phyloP scores from a whole-genome alignment of 2,329 filamentous ascomycete genomes.

The Penicillium sp. region DNA sequence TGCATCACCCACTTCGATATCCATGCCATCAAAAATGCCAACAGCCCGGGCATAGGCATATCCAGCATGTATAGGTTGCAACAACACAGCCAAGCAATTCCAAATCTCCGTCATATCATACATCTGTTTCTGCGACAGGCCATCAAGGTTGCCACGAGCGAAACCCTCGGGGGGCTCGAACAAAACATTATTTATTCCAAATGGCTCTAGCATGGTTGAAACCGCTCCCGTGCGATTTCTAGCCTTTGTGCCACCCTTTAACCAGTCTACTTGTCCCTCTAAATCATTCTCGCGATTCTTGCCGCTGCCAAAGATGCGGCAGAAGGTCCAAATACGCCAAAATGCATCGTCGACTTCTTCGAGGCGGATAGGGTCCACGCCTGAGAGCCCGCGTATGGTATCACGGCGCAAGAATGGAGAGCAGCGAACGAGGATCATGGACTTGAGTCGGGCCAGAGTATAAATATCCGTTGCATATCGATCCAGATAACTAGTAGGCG shows the following conservation, averaged over 20 bases:
- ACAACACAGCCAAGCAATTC: conserved; percentile 54
- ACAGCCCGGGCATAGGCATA: conserved; percentile 51
- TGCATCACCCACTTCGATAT: conserved; percentile 42
- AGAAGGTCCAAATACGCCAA: conserved; percentile 64
- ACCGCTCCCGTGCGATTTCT: conserved; percentile 38
- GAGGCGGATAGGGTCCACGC: conserved; percentile 43
- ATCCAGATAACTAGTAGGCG: conserved; percentile 49
- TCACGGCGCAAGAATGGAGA: conserved; percentile 53
- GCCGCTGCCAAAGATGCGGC: conserved; percentile 56
- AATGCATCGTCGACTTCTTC: conserved; percentile 57
- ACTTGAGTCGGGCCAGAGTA: conserved; percentile 52
- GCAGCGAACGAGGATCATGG: conserved; percentile 53
- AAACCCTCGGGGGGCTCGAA: conserved; percentile 56
- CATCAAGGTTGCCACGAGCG: conserved; percentile 51
- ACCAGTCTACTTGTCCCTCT: conserved; percentile 58
- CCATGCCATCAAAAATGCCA: conserved; percentile 54
- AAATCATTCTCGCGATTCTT: conserved; percentile 57
- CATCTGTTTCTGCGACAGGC: conserved; percentile 52
- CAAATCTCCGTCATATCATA: conserved; percentile 63
- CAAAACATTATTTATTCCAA: conserved; percentile 51
- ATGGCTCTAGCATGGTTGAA: conserved; percentile 46
- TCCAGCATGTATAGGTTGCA: conserved; percentile 53
- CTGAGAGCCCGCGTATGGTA: conserved; percentile 51
- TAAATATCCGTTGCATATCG: conserved; percentile 51
- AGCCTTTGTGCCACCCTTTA: conserved; percentile 53